phyloP scores from a whole-genome alignment of 768 basidiomycete genomes.

The Plicaturopsis crispa region DNA sequence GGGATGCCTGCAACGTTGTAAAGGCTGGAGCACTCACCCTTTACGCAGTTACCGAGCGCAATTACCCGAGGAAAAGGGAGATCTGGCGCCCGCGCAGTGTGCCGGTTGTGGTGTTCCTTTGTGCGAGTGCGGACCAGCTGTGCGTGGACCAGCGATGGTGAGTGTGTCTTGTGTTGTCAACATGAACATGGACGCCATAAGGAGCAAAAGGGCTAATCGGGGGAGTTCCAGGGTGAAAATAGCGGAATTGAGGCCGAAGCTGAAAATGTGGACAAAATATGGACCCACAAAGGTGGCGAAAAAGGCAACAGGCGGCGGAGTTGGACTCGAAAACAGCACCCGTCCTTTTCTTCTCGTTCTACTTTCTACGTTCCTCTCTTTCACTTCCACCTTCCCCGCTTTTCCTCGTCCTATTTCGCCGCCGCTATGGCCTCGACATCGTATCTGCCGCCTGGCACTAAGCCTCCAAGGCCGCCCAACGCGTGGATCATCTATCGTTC shows the following conservation, averaged over 20 bases:
- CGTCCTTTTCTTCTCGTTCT: constrained; percentile 3
- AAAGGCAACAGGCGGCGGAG: not conserved
- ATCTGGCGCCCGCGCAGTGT: too few species aligned
- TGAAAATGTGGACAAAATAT: not conserved
- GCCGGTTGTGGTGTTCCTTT: too few species aligned
- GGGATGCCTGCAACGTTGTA: too few species aligned
- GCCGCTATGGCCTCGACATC: not conserved
- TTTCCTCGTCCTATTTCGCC: not conserved
- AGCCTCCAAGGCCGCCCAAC: constrained; percentile 63
- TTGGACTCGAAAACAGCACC: not conserved
- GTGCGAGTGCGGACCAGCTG: too few species aligned
- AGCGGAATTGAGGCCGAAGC: not conserved
- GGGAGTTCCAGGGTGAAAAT: not conserved
- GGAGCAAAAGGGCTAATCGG: not conserved
- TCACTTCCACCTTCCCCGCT: constrained; percentile 4
- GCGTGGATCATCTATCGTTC: constrained; percentile 81
- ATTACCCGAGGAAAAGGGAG: too few species aligned
- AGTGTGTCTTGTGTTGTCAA: too few species aligned
- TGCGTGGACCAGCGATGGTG: too few species aligned
- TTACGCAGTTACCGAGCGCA: too few species aligned
- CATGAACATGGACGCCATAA: not conserved
- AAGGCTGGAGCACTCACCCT: too few species aligned
- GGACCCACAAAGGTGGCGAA: not conserved
- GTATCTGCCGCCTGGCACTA: constrained; percentile 7
- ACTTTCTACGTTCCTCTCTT: constrained; percentile 6